Conservation (phyloP, 129 eudicot genomes). For the Mikania micrantha region DNA sequence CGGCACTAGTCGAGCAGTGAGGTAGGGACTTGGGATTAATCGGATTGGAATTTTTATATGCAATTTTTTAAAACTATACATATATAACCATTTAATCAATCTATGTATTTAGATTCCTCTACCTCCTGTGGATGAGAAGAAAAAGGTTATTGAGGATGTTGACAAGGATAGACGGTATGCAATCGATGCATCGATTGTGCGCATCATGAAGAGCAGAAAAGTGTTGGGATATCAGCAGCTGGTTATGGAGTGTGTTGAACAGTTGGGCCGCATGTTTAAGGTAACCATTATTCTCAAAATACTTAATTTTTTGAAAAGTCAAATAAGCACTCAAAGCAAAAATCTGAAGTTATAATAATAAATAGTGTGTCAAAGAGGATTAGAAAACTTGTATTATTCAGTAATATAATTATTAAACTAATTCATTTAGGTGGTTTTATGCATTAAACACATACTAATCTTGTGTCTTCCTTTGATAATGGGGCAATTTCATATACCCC, state of each 20-base stretch:
- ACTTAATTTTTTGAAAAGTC: not conserved
- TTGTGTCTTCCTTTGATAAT: too few species aligned
- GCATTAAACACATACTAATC: too few species aligned
- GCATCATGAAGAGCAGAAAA: slow-evolving; percentile 92
- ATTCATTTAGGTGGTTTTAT: not conserved
- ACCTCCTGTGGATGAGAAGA: slow-evolving; percentile 95
- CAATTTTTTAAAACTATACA: too few species aligned
- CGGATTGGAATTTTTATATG: too few species aligned
- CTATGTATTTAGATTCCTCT: slow-evolving; percentile 59
- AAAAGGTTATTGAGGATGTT: slow-evolving; percentile 91
- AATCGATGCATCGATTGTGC: slow-evolving; percentile 86
- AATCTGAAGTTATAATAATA: not conserved
- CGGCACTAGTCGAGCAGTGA: too few species aligned
- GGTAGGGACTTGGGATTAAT: too few species aligned
- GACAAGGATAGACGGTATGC: slow-evolving; percentile 89
- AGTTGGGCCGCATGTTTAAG: slow-evolving; percentile 97
- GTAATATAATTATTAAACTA: not conserved
- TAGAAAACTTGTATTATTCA: not conserved
- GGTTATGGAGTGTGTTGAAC: slow-evolving; percentile 95
- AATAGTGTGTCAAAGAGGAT: not conserved
- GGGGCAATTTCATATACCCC: too few species aligned
- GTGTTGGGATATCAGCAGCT: slow-evolving; percentile 87
- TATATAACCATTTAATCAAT: not conserved
- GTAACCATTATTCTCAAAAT: slow-evolving; percentile 22
- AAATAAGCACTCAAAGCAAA: not conserved